Base-by-base conservation (phyloP, 495 filamentous ascomycete species). In the Hyaloscypha finlandica region DNA sequence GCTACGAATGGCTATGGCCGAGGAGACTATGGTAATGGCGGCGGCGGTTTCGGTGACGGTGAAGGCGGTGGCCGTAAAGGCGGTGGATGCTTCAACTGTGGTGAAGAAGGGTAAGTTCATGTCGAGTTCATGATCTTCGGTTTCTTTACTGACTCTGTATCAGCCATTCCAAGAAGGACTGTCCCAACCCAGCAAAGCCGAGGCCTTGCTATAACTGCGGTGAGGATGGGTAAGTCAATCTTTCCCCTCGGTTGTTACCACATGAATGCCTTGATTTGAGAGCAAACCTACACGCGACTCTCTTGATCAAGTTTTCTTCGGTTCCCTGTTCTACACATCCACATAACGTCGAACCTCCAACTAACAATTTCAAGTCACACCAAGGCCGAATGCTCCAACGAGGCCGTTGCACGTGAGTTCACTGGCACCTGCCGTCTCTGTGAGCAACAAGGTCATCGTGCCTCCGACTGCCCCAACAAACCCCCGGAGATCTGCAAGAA, bases 31-130 rank as follows among this genome's bases (percentile, higher is more conserved):
- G 20, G 51, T 45, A 9, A n/a, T 35, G 63, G 57, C 5, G 68
- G 35, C 37, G 39, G 37, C n/a, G 59, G 39, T 39, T 31, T 35
- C 22, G 62, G n/a, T 52, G 64, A n/a, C 20, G 64, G 39, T 75
- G 67, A 70, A 69, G 69, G 78, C 78, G 70, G 68, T 66, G 68
- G 81, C 80, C 71, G 77, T 79, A 70, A 80, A 71, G 58, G 75
- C 74, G 70, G 71, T 70, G 77, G 76, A 37, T 96, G 92, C 79
- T 96, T 87, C 83, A 93, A 92, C 74, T 96, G 92, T 68, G 90
- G 89, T 42, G 77, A 92, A 72, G 76, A 81, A 65, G 91, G 90
- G 89, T 90, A 81, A 78, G 80, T 67, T 59, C 16, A 37, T 58
- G 35, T 29, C n/a, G 32, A 30, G 39, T 53, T n/a, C 1, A 19